A percentile compares a stretch with the other conserved stretches of the same genome.
Conservation (phyloP, 805 yeast genomes). For the Ogataea nonfermentans region DNA sequence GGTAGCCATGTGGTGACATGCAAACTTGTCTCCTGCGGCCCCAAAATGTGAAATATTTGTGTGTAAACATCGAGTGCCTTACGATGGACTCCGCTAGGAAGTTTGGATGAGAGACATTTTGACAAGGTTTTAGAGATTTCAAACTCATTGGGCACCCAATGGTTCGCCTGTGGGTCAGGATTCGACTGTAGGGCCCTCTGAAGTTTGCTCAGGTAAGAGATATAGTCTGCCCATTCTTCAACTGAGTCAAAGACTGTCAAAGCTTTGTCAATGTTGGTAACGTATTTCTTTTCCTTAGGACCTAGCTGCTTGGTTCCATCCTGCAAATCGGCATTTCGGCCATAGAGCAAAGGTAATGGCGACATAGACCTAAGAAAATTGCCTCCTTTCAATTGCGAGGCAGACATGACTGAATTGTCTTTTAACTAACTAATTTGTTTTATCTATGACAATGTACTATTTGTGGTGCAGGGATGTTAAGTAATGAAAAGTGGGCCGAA, state of each 20-base stretch:
- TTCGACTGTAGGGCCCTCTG: constrained; percentile 63
- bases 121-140: constrained; percentile 71
- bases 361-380: constrained; percentile 28
- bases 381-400: constrained; percentile 19
- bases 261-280: constrained; percentile 68
- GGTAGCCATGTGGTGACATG: constrained; percentile 83
- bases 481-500: constrained; percentile 2
- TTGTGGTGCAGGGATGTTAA: constrained; percentile 13
- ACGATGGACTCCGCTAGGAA: constrained; percentile 96
- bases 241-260: constrained; percentile 74
- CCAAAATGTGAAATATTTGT: constrained; percentile 62
- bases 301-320: constrained; percentile 36
- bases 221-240: constrained; percentile 98
- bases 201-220: constrained; percentile 78
- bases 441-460: constrained; percentile 1
- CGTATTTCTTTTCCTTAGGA: constrained; percentile 67
- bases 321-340: constrained; percentile 13
- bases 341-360: constrained; percentile 28
- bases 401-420: constrained; percentile 10
- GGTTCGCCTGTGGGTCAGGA: constrained; percentile 38
- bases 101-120: constrained; percentile 70
- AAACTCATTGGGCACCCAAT: constrained; percentile 66
- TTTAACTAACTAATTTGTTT: background rate
- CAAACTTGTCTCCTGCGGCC: constrained; percentile 49
- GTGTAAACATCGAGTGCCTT: constrained; percentile 80